Conservation (phyloP, 129 eudicot species). For the Flaveria trinervia region DNA sequence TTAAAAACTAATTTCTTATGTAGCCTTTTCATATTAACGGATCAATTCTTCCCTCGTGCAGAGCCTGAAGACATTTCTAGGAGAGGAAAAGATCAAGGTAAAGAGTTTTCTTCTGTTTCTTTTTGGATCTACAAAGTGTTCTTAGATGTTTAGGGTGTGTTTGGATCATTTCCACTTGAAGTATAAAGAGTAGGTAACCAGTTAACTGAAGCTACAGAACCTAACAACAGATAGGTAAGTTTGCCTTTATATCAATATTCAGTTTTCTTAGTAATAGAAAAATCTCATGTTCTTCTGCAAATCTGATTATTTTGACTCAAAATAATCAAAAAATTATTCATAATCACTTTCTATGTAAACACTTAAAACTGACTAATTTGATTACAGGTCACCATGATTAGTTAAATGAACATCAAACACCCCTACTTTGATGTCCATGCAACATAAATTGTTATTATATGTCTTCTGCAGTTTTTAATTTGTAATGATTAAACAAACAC, state of each 20-base stretch:
- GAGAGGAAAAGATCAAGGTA: constrained; percentile 86
- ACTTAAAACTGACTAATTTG: too few relatives aligned
- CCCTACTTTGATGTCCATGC: constrained; percentile 4
- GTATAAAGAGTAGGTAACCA: background rate
- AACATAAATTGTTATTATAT: constrained; percentile 6
- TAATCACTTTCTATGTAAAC: background rate
- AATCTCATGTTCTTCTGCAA: background rate
- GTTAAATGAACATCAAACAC: constrained; percentile 6
- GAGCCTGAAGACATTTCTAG: constrained; percentile 84
- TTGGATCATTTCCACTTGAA: background rate
- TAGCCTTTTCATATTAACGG: constrained; percentile 7
- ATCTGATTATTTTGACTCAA: constrained; percentile 11
- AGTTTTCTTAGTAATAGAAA: background rate
- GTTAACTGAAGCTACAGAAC: background rate
- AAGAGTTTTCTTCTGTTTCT: constrained; percentile 16
- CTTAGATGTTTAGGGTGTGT: constrained; percentile 1
- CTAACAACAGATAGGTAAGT: background rate
- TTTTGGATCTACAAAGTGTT: constrained; percentile 14
- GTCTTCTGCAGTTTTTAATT: background rate
- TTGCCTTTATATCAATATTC: background rate
- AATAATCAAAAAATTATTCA: background rate
- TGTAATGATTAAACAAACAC: constrained; percentile 9
- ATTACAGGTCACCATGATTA: background rate
- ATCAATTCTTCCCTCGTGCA: constrained; percentile 40
- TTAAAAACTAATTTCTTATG: constrained; percentile 6